Evolutionary conservation across 768 basidiomycete genomes (phyloP).

Genomic region (Candolleomyces eurysporus): DNA sequence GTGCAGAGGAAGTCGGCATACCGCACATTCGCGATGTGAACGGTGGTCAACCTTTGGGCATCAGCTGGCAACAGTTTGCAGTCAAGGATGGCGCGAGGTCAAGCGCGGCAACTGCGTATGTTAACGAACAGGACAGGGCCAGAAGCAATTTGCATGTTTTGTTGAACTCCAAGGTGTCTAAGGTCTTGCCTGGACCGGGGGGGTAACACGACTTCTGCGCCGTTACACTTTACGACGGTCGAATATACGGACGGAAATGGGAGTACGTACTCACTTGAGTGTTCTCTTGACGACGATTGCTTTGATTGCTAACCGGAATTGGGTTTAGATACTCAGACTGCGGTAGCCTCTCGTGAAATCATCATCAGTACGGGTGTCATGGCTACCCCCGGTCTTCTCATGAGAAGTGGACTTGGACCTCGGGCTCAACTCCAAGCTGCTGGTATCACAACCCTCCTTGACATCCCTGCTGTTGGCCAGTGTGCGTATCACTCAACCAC

Average conservation of each 20-base stretch:
- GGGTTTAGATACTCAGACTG: not conserved
- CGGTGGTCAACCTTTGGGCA: constrained; percentile 1
- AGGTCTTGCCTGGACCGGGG: constrained; percentile 17
- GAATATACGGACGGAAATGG: constrained; percentile 16
- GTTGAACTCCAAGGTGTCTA: constrained; percentile 23
- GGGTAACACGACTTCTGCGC: not conserved
- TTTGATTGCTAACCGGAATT: not conserved
- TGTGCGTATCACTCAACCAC: constrained; percentile 4
- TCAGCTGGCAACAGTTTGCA: constrained; percentile 10
- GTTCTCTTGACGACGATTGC: not conserved
- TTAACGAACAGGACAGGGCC: constrained; percentile 18
- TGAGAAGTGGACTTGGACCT: constrained; percentile 32
- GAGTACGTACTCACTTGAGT: not conserved
- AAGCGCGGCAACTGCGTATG: constrained; percentile 28
- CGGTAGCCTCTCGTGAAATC: constrained; percentile 29
- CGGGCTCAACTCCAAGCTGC: constrained; percentile 17
- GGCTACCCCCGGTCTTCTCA: constrained; percentile 32
- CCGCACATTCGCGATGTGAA: constrained; percentile 4
- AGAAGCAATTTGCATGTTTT: constrained; percentile 29
- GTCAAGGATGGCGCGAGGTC: constrained; percentile 1
- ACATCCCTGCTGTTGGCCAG: constrained; percentile 34
- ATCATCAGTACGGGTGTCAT: constrained; percentile 36
- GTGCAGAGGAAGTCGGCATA: constrained; percentile 19
- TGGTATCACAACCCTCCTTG: constrained; percentile 23
- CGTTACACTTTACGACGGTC: constrained; percentile 17